These are phyloP conservation scores for Petunia secreta DNA, from an alignment of 257 asterid genomes.

Conservation along the genomic window DNA sequence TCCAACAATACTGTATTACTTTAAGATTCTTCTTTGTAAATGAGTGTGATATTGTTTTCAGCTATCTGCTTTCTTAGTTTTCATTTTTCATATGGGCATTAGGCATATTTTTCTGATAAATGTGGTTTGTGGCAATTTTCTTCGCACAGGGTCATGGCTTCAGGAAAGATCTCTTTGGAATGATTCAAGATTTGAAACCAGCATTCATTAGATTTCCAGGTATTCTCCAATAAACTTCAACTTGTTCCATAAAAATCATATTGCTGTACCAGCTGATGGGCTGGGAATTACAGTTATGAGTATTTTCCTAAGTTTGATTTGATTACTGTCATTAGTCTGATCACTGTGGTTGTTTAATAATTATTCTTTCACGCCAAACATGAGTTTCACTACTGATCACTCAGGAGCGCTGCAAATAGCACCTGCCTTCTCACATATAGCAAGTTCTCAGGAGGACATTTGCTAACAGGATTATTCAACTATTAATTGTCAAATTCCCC, in stretches of 20 bases:
- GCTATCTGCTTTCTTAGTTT: background rate
- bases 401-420: too few relatives aligned
- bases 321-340: too few relatives aligned
- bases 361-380: too few relatives aligned
- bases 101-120: background rate
- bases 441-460: too few relatives aligned
- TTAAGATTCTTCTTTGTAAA: background rate
- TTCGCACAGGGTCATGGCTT: slow-evolving; percentile 89
- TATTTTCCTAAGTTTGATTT: background rate
- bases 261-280: background rate
- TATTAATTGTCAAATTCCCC: too few relatives aligned
- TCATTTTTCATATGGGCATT: background rate
- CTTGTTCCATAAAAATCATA: background rate
- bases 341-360: too few relatives aligned
- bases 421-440: too few relatives aligned
- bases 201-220: slow-evolving; percentile 96
- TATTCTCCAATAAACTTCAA: slow-evolving; percentile 28
- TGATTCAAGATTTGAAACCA: slow-evolving; percentile 73
- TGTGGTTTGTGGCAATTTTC: slow-evolving; percentile 17
- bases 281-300: slow-evolving; percentile 9
- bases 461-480: too few relatives aligned
- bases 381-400: too few relatives aligned
- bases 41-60: background rate
- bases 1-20: background rate
- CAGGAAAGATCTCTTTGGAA: slow-evolving; percentile 81